These are phyloP conservation scores for Lanmaoa pseudosensibilis DNA, from an alignment of 768 basidiomycete genomes.

Conservation along the genomic window DNA sequence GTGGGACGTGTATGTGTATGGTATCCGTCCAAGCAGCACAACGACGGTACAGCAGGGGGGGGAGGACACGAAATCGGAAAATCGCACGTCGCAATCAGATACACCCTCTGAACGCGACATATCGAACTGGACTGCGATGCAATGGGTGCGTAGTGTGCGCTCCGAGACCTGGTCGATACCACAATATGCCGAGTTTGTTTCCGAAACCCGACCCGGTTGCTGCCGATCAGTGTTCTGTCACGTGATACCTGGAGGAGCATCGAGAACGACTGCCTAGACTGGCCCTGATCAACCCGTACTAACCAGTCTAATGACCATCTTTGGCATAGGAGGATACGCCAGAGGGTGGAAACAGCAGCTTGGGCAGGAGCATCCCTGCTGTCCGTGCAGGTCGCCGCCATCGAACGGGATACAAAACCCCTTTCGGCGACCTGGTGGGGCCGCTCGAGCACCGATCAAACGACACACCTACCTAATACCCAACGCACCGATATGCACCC, in stretches of 20 bases:
- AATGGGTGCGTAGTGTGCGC: neutral
- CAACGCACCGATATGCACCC: neutral
- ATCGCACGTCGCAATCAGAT: neutral
- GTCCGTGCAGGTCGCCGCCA: neutral
- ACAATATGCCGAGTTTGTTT: neutral
- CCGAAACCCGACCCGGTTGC: neutral
- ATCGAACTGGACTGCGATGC: slow-evolving; percentile 2
- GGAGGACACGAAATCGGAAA: neutral
- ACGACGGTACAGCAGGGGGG: neutral
- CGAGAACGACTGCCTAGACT: too few species aligned
- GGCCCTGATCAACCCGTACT: too few species aligned
- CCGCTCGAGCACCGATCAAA: neutral
- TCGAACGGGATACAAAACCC: too few species aligned
- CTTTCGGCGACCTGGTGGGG: neutral
- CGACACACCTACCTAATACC: neutral
- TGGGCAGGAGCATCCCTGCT: neutral
- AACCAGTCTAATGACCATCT: neutral
- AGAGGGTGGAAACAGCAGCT: neutral
- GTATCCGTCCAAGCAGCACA: neutral
- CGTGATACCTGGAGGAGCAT: neutral
- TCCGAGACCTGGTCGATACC: slow-evolving; percentile 1
- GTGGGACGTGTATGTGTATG: neutral
- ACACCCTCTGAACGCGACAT: neutral
- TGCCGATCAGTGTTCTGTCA: neutral
- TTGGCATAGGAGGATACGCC: neutral